A percentile compares a stretch with the other conserved stretches of the same genome.
phyloP scores from a whole-genome alignment of 2,329 filamentous ascomycete species.

The Sporothrix protearum region DNA sequence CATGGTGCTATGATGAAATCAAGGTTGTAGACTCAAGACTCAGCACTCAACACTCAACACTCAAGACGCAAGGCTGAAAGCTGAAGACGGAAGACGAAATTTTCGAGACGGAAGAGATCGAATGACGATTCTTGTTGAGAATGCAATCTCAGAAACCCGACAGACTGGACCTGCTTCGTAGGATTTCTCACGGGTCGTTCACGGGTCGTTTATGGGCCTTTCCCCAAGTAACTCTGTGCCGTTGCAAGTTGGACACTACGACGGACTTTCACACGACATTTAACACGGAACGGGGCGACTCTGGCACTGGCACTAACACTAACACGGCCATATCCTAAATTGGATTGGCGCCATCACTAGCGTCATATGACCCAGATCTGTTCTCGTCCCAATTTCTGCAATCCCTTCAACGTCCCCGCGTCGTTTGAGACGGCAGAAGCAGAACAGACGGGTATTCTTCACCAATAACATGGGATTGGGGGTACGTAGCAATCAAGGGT shows the following conservation, averaged over 20 bases:
- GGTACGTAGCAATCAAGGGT: background rate
- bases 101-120: too few relatives aligned
- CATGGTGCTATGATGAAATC: background rate
- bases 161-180: background rate
- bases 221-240: background rate
- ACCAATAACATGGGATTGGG: background rate
- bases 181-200: background rate
- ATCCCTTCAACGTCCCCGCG: background rate
- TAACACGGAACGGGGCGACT: background rate
- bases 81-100: too few relatives aligned
- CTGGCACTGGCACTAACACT: slow-evolving; percentile 1
- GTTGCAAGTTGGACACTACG: background rate
- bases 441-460: background rate
- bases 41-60: background rate
- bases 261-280: slow-evolving; percentile 3
- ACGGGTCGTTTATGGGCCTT: background rate
- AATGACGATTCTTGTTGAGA: background rate
- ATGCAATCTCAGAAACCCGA: background rate
- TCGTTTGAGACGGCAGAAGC: background rate
- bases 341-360: background rate
- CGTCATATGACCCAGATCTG: background rate
- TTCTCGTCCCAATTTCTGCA: background rate
- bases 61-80: background rate
- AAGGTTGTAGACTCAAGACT: background rate
- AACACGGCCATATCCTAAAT: background rate